These are phyloP conservation scores for Daldinia bambusicola DNA, from an alignment of 495 filamentous ascomycete species.

Conservation along the genomic window DNA sequence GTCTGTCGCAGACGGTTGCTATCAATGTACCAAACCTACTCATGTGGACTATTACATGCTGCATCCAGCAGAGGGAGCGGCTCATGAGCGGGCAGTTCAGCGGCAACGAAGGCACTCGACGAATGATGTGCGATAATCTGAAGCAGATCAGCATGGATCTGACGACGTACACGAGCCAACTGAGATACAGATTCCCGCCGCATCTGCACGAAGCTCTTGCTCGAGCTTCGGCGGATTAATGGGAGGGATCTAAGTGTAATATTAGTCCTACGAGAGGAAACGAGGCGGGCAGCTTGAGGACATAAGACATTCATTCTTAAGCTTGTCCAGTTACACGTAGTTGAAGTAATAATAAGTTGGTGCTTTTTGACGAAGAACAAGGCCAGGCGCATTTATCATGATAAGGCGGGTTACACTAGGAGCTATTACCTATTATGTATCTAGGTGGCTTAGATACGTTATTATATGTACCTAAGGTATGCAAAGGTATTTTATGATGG, in stretches of 20 bases:
- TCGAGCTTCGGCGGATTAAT: slow-evolving; percentile 73
- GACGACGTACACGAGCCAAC: slow-evolving; percentile 93
- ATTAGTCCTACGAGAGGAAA: slow-evolving; percentile 9
- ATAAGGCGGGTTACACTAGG: not conserved
- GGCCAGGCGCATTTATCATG: not conserved
- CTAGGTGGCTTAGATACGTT: not conserved
- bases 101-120: slow-evolving; percentile 74
- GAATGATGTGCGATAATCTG: slow-evolving; percentile 71
- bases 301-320: not conserved
- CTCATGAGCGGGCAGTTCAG: slow-evolving; percentile 73
- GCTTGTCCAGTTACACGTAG: not conserved
- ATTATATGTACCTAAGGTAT: not conserved
- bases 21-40: slow-evolving; percentile 88
- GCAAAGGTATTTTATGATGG: slow-evolving; percentile 3
- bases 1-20: slow-evolving; percentile 77
- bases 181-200: slow-evolving; percentile 82
- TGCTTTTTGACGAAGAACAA: not conserved
- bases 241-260: slow-evolving; percentile 4
- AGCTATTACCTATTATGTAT: not conserved
- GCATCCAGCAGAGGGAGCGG: slow-evolving; percentile 75
- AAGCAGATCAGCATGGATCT: slow-evolving; percentile 83
- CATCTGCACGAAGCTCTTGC: slow-evolving; percentile 84
- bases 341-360: not conserved
- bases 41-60: slow-evolving; percentile 90
- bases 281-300: not conserved